Evolutionary conservation across 2,329 filamentous ascomycete species (phyloP).

Genomic region (Torrubiellomyces zombiae): DNA sequence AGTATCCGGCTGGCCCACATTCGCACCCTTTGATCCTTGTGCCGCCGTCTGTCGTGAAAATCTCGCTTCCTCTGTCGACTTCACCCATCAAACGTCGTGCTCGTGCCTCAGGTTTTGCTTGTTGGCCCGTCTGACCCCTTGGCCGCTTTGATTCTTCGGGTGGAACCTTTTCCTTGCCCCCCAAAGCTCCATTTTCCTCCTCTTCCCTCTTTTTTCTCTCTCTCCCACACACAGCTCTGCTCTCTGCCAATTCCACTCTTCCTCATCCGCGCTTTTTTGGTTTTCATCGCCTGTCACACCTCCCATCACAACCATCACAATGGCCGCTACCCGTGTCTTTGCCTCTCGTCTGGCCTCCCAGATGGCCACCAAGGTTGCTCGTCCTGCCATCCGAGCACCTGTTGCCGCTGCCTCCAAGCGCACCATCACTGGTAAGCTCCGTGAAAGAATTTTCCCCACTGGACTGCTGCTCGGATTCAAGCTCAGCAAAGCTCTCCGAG

Average conservation of each 20-base stretch:
- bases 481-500: slow-evolving; percentile 7
- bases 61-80: slow-evolving; percentile 12
- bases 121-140: slow-evolving; percentile 19
- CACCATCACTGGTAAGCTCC: slow-evolving; percentile 53
- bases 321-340: slow-evolving; percentile 65
- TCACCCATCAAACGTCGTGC: too few relatives aligned
- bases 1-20: slow-evolving; percentile 8
- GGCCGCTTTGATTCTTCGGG: slow-evolving; percentile 12
- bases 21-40: slow-evolving; percentile 12
- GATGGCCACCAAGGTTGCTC: slow-evolving; percentile 63
- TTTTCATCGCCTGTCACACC: too few relatives aligned
- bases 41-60: slow-evolving; percentile 10
- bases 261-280: slow-evolving; percentile 18
- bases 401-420: slow-evolving; percentile 53
- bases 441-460: slow-evolving; percentile 14
- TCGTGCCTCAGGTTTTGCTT: slow-evolving; percentile 12
- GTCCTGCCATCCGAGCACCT: slow-evolving; percentile 53
- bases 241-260: slow-evolving; percentile 16
- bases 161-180: slow-evolving; percentile 18
- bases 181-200: slow-evolving; percentile 20
- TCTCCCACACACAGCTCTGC: slow-evolving; percentile 10
- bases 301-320: slow-evolving; percentile 43
- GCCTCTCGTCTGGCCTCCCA: slow-evolving; percentile 62
- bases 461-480: slow-evolving; percentile 2
- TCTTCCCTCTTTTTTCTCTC: slow-evolving; percentile 24